Evolutionary conservation across 2,329 filamentous ascomycete genomes (phyloP), one percentile per base, ranked within the genome.

Genomic region (Zymoseptoria tritici): DNA sequence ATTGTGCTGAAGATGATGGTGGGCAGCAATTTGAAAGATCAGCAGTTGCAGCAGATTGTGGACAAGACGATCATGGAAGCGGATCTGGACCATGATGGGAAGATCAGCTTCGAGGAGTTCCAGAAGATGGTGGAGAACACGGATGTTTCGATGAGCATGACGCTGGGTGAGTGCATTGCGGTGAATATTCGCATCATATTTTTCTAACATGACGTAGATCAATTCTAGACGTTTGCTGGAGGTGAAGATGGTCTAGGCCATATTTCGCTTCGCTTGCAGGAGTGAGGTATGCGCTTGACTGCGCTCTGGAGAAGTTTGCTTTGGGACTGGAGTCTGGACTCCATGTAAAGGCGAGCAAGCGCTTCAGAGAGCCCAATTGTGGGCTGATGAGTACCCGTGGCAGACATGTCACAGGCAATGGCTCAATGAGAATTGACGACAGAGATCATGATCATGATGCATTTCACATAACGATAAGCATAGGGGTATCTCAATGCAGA

Each of bases 1-100:
- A 97, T 99, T 71, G 94, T 99, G 72, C 83, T 99, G 71, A 99
- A 99, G 88, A 99, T 99, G 94, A 99, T 99, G 94, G 94, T 99
- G 56, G 94, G 94, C 61, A 97, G 90, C 80, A 99, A 99, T 77
- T 80, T 99, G 72, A 99, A 99, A 83, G 94, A 99, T 76, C 91
- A 97, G 78, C 94, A 99, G 79, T 79, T 99, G 74, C 94, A 99
- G 80, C 94, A 86, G 85, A 99, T 99, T 74, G 94, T 99, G 68
- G 94, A 99, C 81, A 99, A 99, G 85, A 99, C 94, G 61, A 97
- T 99, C 75, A 97, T 97, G 94, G 94, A 99, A 80, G 94, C 94
- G 54, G 94, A 99, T 77, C 83, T 92, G 68, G 94, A 99, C 77
- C 86, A 87, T 62, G 94, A 99, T 75, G 94, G 94, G 71, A 96